Base-by-base conservation (phyloP, 169 alveolate genomes). In the Plasmodium gallinaceum region DNA sequence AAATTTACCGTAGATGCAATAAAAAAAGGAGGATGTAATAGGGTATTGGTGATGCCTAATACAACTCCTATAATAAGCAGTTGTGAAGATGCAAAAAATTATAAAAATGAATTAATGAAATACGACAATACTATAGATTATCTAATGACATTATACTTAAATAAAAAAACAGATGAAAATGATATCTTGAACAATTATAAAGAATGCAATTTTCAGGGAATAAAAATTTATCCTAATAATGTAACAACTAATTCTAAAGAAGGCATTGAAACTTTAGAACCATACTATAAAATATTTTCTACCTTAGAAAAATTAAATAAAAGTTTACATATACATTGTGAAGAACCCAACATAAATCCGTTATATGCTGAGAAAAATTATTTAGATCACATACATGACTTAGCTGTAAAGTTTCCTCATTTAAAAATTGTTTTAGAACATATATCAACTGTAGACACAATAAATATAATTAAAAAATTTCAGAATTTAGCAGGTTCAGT, bases 41-140 rank as follows among this genome's bases (percentile, higher is more conserved):
- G 96, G 20, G 96, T 94, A 18, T 73, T 94, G 39, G 96, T 94
- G 0, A 94, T 94, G 96, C 96, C 96, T 2, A 94, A 94, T 51
- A 92, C 95, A 12, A 88, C 48, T 7, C 95, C 96, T 7, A 92
- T 92, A 37, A 46, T 94, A 12, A 91, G 94, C 45, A 69, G 65
- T 48, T 94, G 96, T 65, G 88, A 71, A 24, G 95, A 94, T 42
- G 96, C 96, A 12, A 71, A 90, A 18, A 90, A 61, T 22, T 94
- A 94, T 62, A 70, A 94, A 52, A 45, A 64, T 16, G 73, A 87
- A 70, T 68, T 94, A 12, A 71, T 20, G n/a, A 87, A 51, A 54
- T 62, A 60, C 39, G 88, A 87, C 24, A 88, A 93, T 6, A 46
- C 62, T 8, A 93, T 94, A 22, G 92, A 88, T 20, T 94, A 66